These are phyloP conservation scores for Fusarium sp. DNA, from an alignment of 2,329 filamentous ascomycete species.

Conservation along the genomic window DNA sequence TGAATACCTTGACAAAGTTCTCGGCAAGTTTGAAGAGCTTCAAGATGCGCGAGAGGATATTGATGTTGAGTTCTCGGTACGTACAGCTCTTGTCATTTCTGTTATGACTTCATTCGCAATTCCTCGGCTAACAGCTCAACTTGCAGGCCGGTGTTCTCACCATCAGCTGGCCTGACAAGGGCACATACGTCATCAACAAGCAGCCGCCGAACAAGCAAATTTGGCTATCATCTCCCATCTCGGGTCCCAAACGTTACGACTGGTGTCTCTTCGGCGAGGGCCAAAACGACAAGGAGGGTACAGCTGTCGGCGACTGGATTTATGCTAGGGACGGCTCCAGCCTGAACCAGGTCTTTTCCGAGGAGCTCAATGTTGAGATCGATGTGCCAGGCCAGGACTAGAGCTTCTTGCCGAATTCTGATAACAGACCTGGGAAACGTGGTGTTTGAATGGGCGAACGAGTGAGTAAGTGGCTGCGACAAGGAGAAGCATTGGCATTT, in stretches of 20 bases:
- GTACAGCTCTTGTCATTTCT: constrained; percentile 51
- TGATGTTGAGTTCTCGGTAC: constrained; percentile 91
- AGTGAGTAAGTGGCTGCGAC: neutral
- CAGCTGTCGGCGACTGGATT: constrained; percentile 83
- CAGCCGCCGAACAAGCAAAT: constrained; percentile 98
- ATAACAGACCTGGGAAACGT: constrained; percentile 28
- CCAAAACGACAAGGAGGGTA: constrained; percentile 83
- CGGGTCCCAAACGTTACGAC: constrained; percentile 94
- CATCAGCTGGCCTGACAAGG: constrained; percentile 77
- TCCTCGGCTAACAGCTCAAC: constrained; percentile 31
- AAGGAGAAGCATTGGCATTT: constrained; percentile 31
- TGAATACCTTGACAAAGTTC: constrained; percentile 75
- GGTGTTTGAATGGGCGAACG: constrained; percentile 24
- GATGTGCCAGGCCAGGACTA: constrained; percentile 49
- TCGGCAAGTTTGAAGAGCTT: constrained; percentile 77
- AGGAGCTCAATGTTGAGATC: constrained; percentile 82
- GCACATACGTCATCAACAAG: constrained; percentile 97
- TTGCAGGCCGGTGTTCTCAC: constrained; percentile 87
- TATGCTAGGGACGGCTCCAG: constrained; percentile 88
- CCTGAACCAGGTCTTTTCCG: constrained; percentile 79
- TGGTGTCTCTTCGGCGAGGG: constrained; percentile 83
- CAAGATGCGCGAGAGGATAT: constrained; percentile 82
- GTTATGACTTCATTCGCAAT: neutral
- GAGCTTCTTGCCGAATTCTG: constrained; percentile 39
- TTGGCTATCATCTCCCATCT: constrained; percentile 93